Base-by-base conservation (phyloP, 1,284 basidiomycete species). In the Pterulicium gracile region DNA sequence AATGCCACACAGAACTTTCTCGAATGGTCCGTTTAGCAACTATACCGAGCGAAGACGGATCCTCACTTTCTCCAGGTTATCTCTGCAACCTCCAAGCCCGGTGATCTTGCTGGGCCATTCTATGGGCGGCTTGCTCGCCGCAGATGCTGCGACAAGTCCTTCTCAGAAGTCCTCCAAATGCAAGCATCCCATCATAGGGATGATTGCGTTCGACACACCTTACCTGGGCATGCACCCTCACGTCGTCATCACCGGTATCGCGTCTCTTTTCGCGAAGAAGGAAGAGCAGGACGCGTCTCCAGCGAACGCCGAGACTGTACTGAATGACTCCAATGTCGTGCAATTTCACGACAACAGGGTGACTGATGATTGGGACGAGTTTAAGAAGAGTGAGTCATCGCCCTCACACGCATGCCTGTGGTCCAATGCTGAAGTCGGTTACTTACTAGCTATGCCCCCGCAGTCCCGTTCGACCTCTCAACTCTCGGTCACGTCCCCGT, bases 201-300 rank as follows among this genome's bases (percentile, higher is more conserved):
- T 79, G 20, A 54, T 77, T 12, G 71, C 72, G 3, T 75, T 75
- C 52, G 76, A 79, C 54, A 71, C 69, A 1, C 76, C 76, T 10
- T 77, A 67, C 51, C 66, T 79, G 14, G 75, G 75, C 5, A 72
- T 77, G 68, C 75, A 79, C 51, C 76, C 76, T 0, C 76, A 77
- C 52, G 75, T 79, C 42, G 68, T 77, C 4, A 58, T 77, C 50
- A 73, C 64, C 47, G 76, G 76, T 0, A 68, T 78, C 32, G 72
- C 73, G 3, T 76, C 73, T 2, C 58, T 78, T 3, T 61, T 77
- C 20, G 65, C 68, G 1, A 68, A 65, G 21, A 58, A 61, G 15
- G 54, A 59, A 3, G 55, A 61, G 47, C 56, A 58, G 47, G 36
- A 54, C 34, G 57, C 63, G 2, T 5, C 36, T 17, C 36, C 36